Evolutionary conservation across 257 asterid species (phyloP), one percentile per base, ranked within the genome.

Genomic region (Ehretia macrophylla): DNA sequence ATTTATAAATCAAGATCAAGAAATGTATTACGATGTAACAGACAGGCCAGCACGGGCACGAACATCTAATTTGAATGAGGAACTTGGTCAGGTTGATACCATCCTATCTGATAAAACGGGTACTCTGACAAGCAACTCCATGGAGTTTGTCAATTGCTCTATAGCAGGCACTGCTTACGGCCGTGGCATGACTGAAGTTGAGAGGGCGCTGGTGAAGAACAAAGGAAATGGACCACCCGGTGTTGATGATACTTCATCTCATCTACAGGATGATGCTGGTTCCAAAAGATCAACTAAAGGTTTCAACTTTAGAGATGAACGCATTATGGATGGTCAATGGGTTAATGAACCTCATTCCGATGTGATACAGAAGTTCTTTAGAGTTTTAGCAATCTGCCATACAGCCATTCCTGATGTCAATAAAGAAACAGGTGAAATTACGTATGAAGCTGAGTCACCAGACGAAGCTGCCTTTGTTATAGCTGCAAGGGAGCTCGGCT

Each of bases 401-500:
- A 92, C 97, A 0, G 97, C 94, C 58, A 88, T 92, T 77, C 97
- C 99, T 8, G 99, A 92, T 46, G 79, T 86, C 55, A 59, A 76
- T 72, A 60, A 71, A 65, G 83, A 79, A 70, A 71, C 87, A 4
- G 79, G 84, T 32, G 88, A 84, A 62, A 81, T 88, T 65, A 62
- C 84, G 9, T 92, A 88, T 56, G 99, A 88, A 80, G 99, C 99
- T 8, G 99, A 92, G 81, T 92, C 97, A 14, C 99, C 99, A 0
- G 99, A 92, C 77, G 99, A 92, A 76, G 87, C 97, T 62, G 97
- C 97, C 13, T 92, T 92, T 71, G 99, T 92, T 46, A 78, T 88
- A 73, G 89, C 99, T 61, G 96, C 99, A 32, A 81, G 89, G 69
- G 97, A 92, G 72, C 81, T 92, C 62, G 99, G 99, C 1, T 84